Evolutionary conservation across 192 early-diverging fungal species (phyloP), one percentile per base, ranked within the genome.

Genomic region (Entomortierella beljakovae): DNA sequence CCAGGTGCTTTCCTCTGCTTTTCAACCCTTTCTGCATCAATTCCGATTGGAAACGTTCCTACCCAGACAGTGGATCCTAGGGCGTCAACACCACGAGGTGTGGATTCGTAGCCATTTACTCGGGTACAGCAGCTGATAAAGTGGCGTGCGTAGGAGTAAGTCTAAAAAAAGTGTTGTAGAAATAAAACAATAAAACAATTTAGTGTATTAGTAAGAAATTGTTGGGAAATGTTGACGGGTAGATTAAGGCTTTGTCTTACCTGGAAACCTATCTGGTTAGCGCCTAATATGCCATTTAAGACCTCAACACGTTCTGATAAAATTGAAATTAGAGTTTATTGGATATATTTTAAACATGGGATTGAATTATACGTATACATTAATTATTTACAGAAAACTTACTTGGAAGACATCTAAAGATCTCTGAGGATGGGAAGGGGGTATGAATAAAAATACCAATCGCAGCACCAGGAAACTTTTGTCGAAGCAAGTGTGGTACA

Each of bases 371-470:
- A 56, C 25, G 2, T 55, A 23, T 20, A 32, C 5, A 25, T 53
- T 10, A 43, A 43, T 18, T 18, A 43, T 43, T 43, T 9, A 43
- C 9, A 5, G 42, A 20, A 3, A 1, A 82, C 84, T 81, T 83
- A 89, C 88, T 85, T 20, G 88, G 95, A 37, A 99, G 83, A 80
- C 95, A 96, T 53, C 97, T 86, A 87, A 98, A 98, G 49, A 99
- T 95, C 69, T 99, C 97, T 0, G 95, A 96, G 68, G 91, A 93
- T 6, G 97, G 97, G 81, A 99, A 99, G 1, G 97, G 97, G 25
- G 96, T 94, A 84, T 99, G 97, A 61, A 99, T 81, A 72, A 98
- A 99, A 68, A 99, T 90, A 13, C 96, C 97, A 54, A 99, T 94
- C 32, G 86, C 90, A 26, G 95, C 96, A 11, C 88, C 65, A 1